Percentiles rank a stretch among this genome's conserved stretches.
These are phyloP conservation scores for Stagonosporopsis chrysanthemi DNA, from an alignment of 2,329 filamentous ascomycete species.

Conservation along the genomic window DNA sequence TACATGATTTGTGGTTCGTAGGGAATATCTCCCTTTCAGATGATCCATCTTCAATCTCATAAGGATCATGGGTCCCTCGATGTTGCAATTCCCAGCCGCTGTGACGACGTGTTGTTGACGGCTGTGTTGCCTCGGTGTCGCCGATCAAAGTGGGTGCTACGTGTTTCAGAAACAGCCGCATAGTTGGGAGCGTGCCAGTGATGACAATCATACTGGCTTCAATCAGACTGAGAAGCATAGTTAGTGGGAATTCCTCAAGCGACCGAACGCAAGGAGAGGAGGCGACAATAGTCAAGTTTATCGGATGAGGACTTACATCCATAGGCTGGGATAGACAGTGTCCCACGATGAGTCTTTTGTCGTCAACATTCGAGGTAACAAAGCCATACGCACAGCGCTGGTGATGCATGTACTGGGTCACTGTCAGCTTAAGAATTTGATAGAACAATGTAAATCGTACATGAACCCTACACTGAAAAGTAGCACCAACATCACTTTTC, in stretches of 20 bases:
- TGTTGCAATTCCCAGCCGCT: slow-evolving; percentile 17
- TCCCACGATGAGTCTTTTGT: slow-evolving; percentile 21
- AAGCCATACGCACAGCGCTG: slow-evolving; percentile 20
- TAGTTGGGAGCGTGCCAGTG: slow-evolving; percentile 51
- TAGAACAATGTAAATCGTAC: slow-evolving; percentile 3
- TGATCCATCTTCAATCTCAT: slow-evolving; percentile 9
- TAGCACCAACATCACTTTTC: slow-evolving; percentile 23
- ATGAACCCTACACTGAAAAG: slow-evolving; percentile 23
- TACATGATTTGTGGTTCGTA: too few species aligned
- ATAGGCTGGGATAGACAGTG: slow-evolving; percentile 22
- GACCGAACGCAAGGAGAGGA: not conserved
- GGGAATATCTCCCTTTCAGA: slow-evolving; percentile 14
- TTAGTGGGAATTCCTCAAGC: not conserved
- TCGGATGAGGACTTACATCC: slow-evolving; percentile 17
- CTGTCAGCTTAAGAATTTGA: not conserved
- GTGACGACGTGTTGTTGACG: not conserved
- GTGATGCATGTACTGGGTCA: slow-evolving; percentile 21
- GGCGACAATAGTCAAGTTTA: not conserved
- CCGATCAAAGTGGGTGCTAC: slow-evolving; percentile 37
- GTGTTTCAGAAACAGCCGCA: slow-evolving; percentile 51
- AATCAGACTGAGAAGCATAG: slow-evolving; percentile 38
- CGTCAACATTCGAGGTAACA: slow-evolving; percentile 22
- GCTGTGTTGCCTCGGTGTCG: not conserved
- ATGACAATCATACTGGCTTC: slow-evolving; percentile 53
- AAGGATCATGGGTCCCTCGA: slow-evolving; percentile 10